Conservation (phyloP, 805 yeast genomes). For the Starmerella stellata region DNA sequence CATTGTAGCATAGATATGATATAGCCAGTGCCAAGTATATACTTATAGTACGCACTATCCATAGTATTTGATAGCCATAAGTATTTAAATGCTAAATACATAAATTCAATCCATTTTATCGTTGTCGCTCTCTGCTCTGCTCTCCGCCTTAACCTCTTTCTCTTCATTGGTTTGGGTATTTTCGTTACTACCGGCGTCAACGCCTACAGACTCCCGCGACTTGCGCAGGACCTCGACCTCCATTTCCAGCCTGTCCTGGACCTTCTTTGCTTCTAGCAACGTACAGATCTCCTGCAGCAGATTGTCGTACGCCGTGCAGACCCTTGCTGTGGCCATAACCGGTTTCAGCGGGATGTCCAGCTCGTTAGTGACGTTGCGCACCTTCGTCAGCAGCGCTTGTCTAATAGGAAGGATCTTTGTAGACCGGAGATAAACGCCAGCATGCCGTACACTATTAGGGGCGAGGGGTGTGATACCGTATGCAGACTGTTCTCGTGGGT, state of each 20-base stretch:
- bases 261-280: slow-evolving; percentile 67
- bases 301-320: slow-evolving; percentile 59
- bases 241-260: slow-evolving; percentile 69
- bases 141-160: too few species aligned
- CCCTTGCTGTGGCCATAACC: slow-evolving; percentile 66
- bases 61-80: too few species aligned
- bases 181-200: too few species aligned
- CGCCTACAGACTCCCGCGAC: neutral
- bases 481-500: slow-evolving; percentile 62
- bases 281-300: slow-evolving; percentile 50
- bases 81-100: too few species aligned
- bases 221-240: slow-evolving; percentile 35
- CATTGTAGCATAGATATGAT: too few species aligned
- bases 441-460: slow-evolving; percentile 30
- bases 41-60: too few species aligned
- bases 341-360: slow-evolving; percentile 67
- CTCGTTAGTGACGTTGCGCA: slow-evolving; percentile 49
- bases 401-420: slow-evolving; percentile 59
- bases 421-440: slow-evolving; percentile 75
- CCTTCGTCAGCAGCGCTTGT: slow-evolving; percentile 52
- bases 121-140: too few species aligned
- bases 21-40: too few species aligned
- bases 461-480: slow-evolving; percentile 50
- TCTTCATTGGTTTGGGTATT: too few species aligned
- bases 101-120: too few species aligned